Evolutionary conservation across 257 asterid species (phyloP), one percentile per base, ranked within the genome.

Genomic region (Sherardia arvensis): DNA sequence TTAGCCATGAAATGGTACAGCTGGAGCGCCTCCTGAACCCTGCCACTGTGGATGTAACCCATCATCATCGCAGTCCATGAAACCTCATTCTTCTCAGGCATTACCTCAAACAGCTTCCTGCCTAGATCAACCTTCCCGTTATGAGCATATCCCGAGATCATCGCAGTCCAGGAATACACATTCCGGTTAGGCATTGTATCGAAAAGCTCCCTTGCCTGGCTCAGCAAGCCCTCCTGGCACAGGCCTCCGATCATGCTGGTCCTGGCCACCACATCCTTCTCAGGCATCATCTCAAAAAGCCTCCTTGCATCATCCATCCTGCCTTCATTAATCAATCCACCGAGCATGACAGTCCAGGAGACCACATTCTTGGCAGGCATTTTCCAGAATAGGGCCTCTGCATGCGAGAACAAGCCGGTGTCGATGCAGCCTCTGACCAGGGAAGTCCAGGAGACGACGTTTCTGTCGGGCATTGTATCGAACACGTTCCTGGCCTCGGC

Each of bases 341-440:
- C 85, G 67, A 85, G 70, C 94, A 88, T 84, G 53, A 88, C 94
- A 2, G 91, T 78, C 90, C 91, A 86, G 4, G 96, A 85, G 64
- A 88, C 81, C 12, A 79, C 86, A 56, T 88, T 88, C 81, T 73
- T 88, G 69, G 74, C 92, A 0, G 95, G 90, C 90, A 88, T 88
- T 72, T 56, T 71, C 85, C 87, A 69, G 66, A 88, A 88, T 69
- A 88, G 71, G 4, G 76, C 21, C 73, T 86, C 92, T 1, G 84
- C 91, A 59, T 82, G 85, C 0, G 77, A 36, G 56, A 85, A 65
- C 83, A 82, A 69, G 27, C 95, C 90, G 21, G 69, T 79, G 66
- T 82, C 87, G 22, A 79, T 79, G 48, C 79, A 88, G 32, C 96
- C 92, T 65, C 81, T 77, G 27, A 85, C 86, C 86, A 86, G 73